Base-by-base conservation (phyloP, 371 early-diverging fungal genomes). In the Chytridium lagenaria region DNA sequence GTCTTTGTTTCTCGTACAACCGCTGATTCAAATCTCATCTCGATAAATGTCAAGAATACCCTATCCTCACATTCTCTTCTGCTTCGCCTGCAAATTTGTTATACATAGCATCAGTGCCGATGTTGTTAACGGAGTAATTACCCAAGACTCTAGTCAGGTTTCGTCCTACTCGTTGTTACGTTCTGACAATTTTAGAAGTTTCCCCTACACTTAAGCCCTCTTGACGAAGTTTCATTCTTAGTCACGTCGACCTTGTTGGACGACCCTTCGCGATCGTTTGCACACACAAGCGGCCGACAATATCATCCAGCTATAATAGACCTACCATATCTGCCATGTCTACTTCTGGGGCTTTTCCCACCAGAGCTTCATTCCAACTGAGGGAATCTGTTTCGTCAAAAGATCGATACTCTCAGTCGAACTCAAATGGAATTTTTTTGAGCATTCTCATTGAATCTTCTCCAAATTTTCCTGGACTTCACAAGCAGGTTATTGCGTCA, bases 401-500 rank as follows among this genome's bases (percentile, higher is more conserved):
- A 26, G 55, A 52, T 26, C 7, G 26, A 26, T 52, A 5, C n/a
- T 44, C 44, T 44, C 12, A 12, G 44, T 7, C n/a, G 12, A 12
- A 52, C 55, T 7, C 26, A n/a, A 22, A 57, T 10, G 57, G 59
- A n/a, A 16, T n/a, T 0, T 1, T 30, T 22, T 7, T 72, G 1
- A 26, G 16, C 26, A 50, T 72, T 1, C 22, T 28, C 10, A 51
- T 72, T n/a, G 30, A 72, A 55, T 72, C 51, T 37, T 44, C 67
- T 33, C 34, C 72, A 26, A 30, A 10, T 5, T 2, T 65, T 10
- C 15, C 31, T 39, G 68, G 73, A n/a, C 37, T 73, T 3, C 55
- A 34, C 1, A 34, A 61, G 2, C 81, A 83, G 40, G 73, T 81
- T 26, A 86, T 91, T 74, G 82, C 86, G 50, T 90, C 90, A 0